Evolutionary conservation across 331 rosid genomes (phyloP).

Genomic region (Malus hybrid): DNA sequence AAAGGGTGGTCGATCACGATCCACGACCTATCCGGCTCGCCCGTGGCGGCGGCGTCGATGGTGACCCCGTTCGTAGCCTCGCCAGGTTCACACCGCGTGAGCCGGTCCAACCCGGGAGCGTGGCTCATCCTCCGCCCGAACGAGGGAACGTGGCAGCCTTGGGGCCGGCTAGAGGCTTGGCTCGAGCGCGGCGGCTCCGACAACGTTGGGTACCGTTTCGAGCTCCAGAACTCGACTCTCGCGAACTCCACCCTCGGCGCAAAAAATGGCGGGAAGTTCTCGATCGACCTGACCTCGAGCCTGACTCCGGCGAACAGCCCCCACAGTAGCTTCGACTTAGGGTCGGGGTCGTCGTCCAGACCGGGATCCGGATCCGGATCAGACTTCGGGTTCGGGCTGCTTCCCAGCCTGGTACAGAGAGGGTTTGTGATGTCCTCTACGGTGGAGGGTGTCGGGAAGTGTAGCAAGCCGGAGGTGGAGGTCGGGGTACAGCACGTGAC

Average conservation of each 20-base stretch:
- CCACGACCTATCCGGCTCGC: slow-evolving; percentile 97
- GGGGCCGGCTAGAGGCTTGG: slow-evolving; percentile 98
- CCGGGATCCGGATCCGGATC: slow-evolving; percentile 32
- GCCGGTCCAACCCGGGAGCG: slow-evolving; percentile 91
- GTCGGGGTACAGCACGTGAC: slow-evolving; percentile 86
- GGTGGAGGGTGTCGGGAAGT: slow-evolving; percentile 67
- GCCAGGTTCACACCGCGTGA: slow-evolving; percentile 85
- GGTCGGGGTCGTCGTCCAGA: slow-evolving; percentile 21
- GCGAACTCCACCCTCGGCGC: slow-evolving; percentile 51
- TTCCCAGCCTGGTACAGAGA: slow-evolving; percentile 56
- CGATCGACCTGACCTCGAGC: slow-evolving; percentile 45
- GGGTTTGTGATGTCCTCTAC: slow-evolving; percentile 95
- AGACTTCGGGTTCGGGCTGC: slow-evolving; percentile 61
- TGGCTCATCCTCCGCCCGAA: slow-evolving; percentile 91
- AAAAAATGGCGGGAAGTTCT: slow-evolving; percentile 60
- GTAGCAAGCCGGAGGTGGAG: slow-evolving; percentile 72
- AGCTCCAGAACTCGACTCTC: slow-evolving; percentile 49
- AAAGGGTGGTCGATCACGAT: slow-evolving; percentile 94
- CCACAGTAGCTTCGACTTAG: slow-evolving; percentile 49
- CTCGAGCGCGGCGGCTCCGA: slow-evolving; percentile 78
- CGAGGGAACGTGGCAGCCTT: slow-evolving; percentile 81
- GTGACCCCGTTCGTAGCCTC: slow-evolving; percentile 90
- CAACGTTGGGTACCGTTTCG: slow-evolving; percentile 64
- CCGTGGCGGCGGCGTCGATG: slow-evolving; percentile 92
- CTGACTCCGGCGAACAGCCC: slow-evolving; percentile 61